phyloP scores from a whole-genome alignment of 2,329 filamentous ascomycete genomes.

The Arthrobotrys iridis region DNA sequence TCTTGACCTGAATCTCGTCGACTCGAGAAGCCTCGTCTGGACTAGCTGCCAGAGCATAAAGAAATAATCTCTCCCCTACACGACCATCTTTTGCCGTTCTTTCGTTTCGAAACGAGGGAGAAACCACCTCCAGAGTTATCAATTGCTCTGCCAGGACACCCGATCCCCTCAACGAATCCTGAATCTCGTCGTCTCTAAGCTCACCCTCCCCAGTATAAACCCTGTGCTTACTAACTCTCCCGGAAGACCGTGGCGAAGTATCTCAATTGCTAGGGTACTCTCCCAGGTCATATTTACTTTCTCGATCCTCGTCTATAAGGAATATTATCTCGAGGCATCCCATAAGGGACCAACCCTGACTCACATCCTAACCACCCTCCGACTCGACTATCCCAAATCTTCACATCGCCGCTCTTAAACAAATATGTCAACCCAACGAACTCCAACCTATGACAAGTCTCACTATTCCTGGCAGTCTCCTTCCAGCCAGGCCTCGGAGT shows the following conservation, averaged over 20 bases:
- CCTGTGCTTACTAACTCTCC: neutral
- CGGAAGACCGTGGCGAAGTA: neutral
- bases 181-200: neutral
- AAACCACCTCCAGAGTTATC: conserved; percentile 8
- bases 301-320: conserved; percentile 10
- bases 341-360: conserved; percentile 28
- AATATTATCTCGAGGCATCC: conserved; percentile 37
- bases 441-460: conserved; percentile 51
- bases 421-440: conserved; percentile 37
- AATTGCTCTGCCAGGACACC: conserved; percentile 4
- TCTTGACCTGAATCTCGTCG: conserved; percentile 7
- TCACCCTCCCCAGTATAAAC: neutral
- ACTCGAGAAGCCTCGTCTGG: conserved; percentile 18
- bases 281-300: neutral
- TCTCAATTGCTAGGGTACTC: neutral
- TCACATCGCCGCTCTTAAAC: conserved; percentile 36
- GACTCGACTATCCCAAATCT: conserved; percentile 30
- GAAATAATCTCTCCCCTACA: conserved; percentile 6
- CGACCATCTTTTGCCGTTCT: conserved; percentile 19
- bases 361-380: conserved; percentile 28
- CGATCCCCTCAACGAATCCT: conserved; percentile 2
- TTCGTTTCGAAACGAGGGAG: conserved; percentile 43
- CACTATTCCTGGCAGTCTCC: conserved; percentile 56
- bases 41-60: conserved; percentile 33
- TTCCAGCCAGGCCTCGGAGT: conserved; percentile 55